Evolutionary conservation across 1,284 basidiomycete species (phyloP), one percentile per base, ranked within the genome.

Genomic region (Xerocomus minutiporus): DNA sequence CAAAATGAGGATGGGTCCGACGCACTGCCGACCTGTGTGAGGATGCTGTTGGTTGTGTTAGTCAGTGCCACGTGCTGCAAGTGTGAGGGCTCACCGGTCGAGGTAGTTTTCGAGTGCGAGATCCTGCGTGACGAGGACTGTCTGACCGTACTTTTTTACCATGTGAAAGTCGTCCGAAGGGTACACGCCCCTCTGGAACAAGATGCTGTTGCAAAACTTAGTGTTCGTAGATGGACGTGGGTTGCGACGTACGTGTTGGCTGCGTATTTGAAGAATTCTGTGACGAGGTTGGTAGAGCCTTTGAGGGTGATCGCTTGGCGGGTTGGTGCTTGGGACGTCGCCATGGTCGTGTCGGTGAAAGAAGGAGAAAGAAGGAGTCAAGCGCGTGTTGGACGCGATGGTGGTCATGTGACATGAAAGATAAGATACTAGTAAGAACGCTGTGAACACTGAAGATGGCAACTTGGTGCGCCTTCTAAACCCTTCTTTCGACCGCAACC

Each of bases 81-180:
- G 20, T 20, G 20, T 20, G 20, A 1, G 26, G 6, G 38, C 11
- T 6, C 63, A 88, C 88, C 83, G 84, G 57, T 90, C 86, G 17
- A 99, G 81, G 67, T 99, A 99, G 63, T 89, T 91, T 65, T 95
- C 91, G 43, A 99, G 73, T 1, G 89, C 89, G 49, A 95, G 86
- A 63, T 99, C 95, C 57, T 94, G 89, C 1, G 94, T 97, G 2
- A 97, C 87, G 28, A 99, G 81, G 61, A 99, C 91, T 1, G 93
- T 95, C 59, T 98, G 86, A 0, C 96, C 96, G 63, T 98, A 99
- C 71, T 98, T 99, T 73, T 97, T 97, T 52, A 97, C 93, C 88
- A 95, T 93, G 65, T 97, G 95, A 69, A 99, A 99, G 71, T 99
- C 97, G 71, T 99, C 96, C 0, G 92, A 87, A 1, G 97, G 95